phyloP scores from a whole-genome alignment of 208 protist species.

The Leishmania guyanensis region DNA sequence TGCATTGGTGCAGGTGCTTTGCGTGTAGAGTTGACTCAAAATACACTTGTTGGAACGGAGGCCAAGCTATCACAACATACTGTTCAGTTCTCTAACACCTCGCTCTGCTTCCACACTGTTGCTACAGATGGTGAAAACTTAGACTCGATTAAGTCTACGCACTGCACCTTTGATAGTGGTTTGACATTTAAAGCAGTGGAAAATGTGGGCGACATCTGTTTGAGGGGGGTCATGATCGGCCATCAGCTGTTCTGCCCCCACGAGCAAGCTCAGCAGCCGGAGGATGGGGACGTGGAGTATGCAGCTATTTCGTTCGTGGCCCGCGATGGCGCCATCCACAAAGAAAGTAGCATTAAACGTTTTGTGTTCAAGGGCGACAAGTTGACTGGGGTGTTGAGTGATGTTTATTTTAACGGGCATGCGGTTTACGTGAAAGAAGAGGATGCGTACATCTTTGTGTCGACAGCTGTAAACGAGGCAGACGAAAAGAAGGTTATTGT shows the following conservation, averaged over 20 bases:
- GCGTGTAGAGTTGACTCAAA: constrained; percentile 13
- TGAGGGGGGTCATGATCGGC: constrained; percentile 49
- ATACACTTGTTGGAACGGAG: not conserved
- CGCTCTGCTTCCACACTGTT: constrained; percentile 35
- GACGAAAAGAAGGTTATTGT: constrained; percentile 24
- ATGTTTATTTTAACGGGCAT: constrained; percentile 55
- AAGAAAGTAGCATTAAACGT: constrained; percentile 14
- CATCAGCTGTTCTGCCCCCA: constrained; percentile 50
- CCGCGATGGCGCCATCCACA: constrained; percentile 1
- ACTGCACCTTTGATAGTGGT: constrained; percentile 62
- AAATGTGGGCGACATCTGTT: constrained; percentile 48
- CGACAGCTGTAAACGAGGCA: constrained; percentile 31
- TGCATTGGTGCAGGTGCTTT: constrained; percentile 27
- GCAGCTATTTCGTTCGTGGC: constrained; percentile 9
- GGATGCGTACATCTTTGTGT: constrained; percentile 52
- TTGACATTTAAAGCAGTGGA: constrained; percentile 36
- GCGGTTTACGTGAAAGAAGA: constrained; percentile 39
- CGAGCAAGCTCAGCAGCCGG: constrained; percentile 22
- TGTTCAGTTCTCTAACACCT: constrained; percentile 41
- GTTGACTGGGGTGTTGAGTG: constrained; percentile 22
- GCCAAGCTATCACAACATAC: constrained; percentile 18
- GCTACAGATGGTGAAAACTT: constrained; percentile 11
- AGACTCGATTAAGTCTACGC: not conserved
- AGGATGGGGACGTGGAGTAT: constrained; percentile 26
- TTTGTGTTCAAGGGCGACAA: constrained; percentile 31